These are phyloP conservation scores for Calonectria henricotiae DNA, from an alignment of 2,329 filamentous ascomycete species.

Conservation along the genomic window DNA sequence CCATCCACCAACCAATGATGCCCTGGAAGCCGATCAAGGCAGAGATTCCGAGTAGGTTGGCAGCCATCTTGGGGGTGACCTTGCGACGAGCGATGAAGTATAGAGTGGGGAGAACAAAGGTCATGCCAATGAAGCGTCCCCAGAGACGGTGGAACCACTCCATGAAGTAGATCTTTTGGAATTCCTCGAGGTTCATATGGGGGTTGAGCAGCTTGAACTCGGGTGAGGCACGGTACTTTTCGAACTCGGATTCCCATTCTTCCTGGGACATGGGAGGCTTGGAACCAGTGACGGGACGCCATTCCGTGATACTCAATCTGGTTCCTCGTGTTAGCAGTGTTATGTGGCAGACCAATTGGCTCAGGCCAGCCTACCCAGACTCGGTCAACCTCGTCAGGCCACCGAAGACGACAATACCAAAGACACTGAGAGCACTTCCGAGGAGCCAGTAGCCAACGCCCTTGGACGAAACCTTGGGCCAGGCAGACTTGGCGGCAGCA, in stretches of 20 bases:
- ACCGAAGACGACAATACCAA: constrained; percentile 96
- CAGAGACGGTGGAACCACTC: constrained; percentile 97
- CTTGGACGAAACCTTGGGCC: constrained; percentile 79
- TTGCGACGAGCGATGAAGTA: constrained; percentile 89
- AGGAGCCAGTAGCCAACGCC: constrained; percentile 93
- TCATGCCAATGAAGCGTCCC: constrained; percentile 92
- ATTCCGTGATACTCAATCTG: constrained; percentile 98
- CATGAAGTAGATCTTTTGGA: constrained; percentile 99
- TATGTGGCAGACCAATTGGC: constrained; percentile 6
- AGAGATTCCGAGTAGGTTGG: constrained; percentile 86
- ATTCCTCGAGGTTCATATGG: constrained; percentile 92
- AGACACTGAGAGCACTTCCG: constrained; percentile 92
- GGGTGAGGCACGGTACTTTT: constrained; percentile 91
- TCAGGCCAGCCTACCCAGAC: constrained; percentile 80
- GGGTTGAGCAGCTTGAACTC: constrained; percentile 95
- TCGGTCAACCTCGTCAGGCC: constrained; percentile 95
- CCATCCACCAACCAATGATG: constrained; percentile 99
- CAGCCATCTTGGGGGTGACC: constrained; percentile 85
- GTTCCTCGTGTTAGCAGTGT: constrained; percentile 22
- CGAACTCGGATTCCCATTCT: constrained; percentile 94
- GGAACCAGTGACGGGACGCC: constrained; percentile 95
- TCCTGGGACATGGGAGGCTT: constrained; percentile 83
- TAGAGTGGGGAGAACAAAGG: constrained; percentile 88
- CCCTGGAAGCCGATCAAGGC: constrained; percentile 95
- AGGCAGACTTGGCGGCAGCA: constrained; percentile 59